Conservation (phyloP, 306 rosid genomes). For the Vigna radiata region DNA sequence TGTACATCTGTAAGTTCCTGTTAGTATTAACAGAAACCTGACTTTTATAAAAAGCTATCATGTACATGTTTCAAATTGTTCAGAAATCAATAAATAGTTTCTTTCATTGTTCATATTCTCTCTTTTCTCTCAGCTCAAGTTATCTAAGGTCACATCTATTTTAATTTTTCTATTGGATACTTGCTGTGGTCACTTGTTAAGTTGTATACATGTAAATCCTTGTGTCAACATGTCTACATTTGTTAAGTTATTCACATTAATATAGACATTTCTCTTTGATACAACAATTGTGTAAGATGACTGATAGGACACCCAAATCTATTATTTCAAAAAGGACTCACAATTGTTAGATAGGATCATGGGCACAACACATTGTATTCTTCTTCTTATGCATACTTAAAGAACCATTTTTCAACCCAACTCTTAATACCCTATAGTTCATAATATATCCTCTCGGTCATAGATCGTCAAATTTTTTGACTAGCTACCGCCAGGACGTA, state of each 20-base stretch:
- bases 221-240: neutral
- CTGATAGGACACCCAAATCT: conserved; percentile 3
- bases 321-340: neutral
- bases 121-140: no score
- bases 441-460: conserved; percentile 4
- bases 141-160: neutral
- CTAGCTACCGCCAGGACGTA: neutral
- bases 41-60: no score
- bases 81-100: no score
- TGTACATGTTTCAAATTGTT: no score
- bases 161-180: conserved; percentile 2
- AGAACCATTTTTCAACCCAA: neutral
- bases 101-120: no score
- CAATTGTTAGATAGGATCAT: neutral
- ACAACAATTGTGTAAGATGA: neutral
- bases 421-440: neutral
- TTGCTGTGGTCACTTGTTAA: neutral
- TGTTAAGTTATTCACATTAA: neutral
- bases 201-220: neutral
- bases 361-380: neutral
- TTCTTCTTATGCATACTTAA: conserved; percentile 8
- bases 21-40: no score
- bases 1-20: no score
- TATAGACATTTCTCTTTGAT: neutral
- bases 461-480: conserved; percentile 7